Conservation (phyloP, 129 eudicot species). For the Arctium lappa region DNA sequence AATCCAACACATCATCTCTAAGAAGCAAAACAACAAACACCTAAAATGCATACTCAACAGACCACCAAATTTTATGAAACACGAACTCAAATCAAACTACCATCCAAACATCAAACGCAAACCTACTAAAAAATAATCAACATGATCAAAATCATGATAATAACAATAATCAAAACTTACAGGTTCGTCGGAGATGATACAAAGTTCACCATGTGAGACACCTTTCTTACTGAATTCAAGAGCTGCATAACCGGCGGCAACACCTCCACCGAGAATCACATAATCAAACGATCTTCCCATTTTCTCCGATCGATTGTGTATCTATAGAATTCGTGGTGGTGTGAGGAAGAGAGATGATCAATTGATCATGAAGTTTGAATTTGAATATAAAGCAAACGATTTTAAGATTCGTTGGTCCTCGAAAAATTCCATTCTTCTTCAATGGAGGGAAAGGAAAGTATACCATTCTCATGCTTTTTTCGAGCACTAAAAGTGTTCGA, state of each 20-base stretch:
- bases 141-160: neutral
- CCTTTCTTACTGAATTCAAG: constrained; percentile 78
- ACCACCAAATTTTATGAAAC: neutral
- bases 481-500: constrained; percentile 1
- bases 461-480: constrained; percentile 20
- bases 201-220: constrained; percentile 73
- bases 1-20: neutral
- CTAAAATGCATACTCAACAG: neutral
- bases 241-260: constrained; percentile 90
- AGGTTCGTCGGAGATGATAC: constrained; percentile 83
- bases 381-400: neutral
- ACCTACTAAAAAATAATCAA: neutral
- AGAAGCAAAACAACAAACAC: constrained; percentile 18
- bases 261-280: constrained; percentile 93
- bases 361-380: neutral
- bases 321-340: neutral
- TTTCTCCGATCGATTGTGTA: neutral
- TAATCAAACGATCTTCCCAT: constrained; percentile 75
- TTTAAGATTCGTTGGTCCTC: neutral
- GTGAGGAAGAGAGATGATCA: neutral
- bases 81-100: neutral
- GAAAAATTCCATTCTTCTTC: neutral
- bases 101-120: neutral
- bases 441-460: constrained; percentile 24
- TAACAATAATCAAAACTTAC: constrained; percentile 31